Percentiles rank a stretch among this genome's conserved stretches.
phyloP scores from a whole-genome alignment of 2,329 filamentous ascomycete genomes.

The Elsinoe arachidis region DNA sequence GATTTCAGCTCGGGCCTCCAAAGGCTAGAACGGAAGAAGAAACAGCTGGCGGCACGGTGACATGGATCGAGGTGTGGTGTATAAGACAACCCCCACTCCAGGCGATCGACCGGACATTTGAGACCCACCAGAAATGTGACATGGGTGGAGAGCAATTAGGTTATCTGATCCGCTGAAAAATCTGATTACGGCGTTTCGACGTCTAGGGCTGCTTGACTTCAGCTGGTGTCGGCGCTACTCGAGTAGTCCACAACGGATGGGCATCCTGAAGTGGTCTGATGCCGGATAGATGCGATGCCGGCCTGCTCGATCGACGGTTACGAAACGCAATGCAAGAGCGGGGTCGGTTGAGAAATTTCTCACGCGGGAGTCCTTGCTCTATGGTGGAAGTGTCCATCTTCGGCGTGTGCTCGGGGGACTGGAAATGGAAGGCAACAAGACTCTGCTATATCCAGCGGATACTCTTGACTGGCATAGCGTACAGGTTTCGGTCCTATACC shows the following conservation, averaged over 20 bases:
- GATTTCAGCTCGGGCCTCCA: too few species aligned
- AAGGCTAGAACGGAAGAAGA: not conserved
- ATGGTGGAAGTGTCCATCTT: not conserved
- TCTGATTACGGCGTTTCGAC: constrained; percentile 1
- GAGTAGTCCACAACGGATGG: not conserved
- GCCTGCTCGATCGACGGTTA: not conserved
- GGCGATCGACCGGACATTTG: constrained; percentile 1
- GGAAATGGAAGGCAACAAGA: too few species aligned
- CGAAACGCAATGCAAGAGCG: not conserved
- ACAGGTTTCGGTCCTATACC: too few species aligned
- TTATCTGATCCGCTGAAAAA: constrained; percentile 16
- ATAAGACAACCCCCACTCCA: not conserved
- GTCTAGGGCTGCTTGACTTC: not conserved
- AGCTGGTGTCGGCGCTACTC: not conserved
- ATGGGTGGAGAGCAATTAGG: constrained; percentile 1
- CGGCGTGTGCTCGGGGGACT: too few species aligned
- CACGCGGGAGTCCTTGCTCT: not conserved
- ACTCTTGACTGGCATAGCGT: too few species aligned
- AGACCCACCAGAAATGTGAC: not conserved
- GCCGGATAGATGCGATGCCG: not conserved
- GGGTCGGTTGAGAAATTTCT: not conserved
- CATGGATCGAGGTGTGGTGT: not conserved
- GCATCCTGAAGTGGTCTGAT: not conserved
- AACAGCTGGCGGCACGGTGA: not conserved
- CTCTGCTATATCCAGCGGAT: too few species aligned